These are phyloP conservation scores for Psilocybe mexicana DNA, from an alignment of 1,284 basidiomycete genomes.

Conservation along the genomic window DNA sequence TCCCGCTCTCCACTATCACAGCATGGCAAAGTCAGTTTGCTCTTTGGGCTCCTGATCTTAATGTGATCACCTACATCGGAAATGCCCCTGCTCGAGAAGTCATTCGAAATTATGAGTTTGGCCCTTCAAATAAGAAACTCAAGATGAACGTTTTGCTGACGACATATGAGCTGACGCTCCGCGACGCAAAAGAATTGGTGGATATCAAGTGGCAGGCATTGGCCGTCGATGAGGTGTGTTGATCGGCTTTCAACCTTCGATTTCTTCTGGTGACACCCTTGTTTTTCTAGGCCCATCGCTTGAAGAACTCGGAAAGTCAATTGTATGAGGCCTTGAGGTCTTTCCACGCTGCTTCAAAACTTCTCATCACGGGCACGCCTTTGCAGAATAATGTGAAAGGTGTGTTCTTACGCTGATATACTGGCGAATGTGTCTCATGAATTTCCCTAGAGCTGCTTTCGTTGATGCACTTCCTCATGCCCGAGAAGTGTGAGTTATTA, in stretches of 20 bases:
- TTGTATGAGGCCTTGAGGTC: conserved; percentile 92
- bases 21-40: conserved; percentile 98
- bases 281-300: conserved; percentile 78
- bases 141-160: conserved; percentile 98
- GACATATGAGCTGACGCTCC: conserved; percentile 95
- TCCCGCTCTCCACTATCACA: conserved; percentile 96
- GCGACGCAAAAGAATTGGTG: conserved; percentile 87
- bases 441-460: conserved; percentile 79
- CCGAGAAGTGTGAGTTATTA: conserved; percentile 79
- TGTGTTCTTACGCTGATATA: conserved; percentile 34
- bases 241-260: neutral
- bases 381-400: conserved; percentile 99
- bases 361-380: conserved; percentile 98
- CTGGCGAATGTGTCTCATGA: neutral
- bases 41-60: conserved; percentile 95
- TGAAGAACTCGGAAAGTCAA: conserved; percentile 98
- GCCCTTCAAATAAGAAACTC: conserved; percentile 81
- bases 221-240: conserved; percentile 88
- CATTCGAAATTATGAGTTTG: conserved; percentile 93
- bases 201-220: conserved; percentile 98
- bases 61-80: conserved; percentile 97
- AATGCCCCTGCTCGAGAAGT: conserved; percentile 87
- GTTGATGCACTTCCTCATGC: conserved; percentile 98
- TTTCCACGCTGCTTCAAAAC: conserved; percentile 89
- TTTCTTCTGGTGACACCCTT: conserved; percentile 8